Evolutionary conservation across 352 stramenopile genomes (phyloP).

Genomic region (Pythium graminicola): DNA sequence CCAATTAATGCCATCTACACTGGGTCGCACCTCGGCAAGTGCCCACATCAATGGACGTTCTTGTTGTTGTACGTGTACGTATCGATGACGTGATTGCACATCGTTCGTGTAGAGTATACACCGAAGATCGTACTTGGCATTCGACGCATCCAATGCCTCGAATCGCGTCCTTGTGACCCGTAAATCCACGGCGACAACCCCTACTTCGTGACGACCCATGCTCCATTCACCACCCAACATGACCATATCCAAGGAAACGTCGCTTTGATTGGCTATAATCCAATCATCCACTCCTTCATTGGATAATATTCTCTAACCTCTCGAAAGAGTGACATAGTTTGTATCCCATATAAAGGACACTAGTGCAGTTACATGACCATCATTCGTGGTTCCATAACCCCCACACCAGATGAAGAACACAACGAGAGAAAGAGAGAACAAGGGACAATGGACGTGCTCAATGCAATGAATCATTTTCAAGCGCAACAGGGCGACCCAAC

Average conservation of each 20-base stretch:
- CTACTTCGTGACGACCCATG: too few species aligned
- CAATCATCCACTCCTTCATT: neutral
- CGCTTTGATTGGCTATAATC: too few species aligned
- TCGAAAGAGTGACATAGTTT: too few species aligned
- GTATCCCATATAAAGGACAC: too few species aligned
- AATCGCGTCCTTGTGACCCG: constrained; percentile 2
- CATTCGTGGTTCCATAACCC: constrained; percentile 11
- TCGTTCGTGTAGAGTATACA: constrained; percentile 17
- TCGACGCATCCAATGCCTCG: constrained; percentile 9
- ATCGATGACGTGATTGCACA: constrained; percentile 14
- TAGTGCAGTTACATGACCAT: constrained; percentile 12
- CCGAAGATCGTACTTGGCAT: constrained; percentile 9
- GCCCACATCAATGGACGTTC: neutral
- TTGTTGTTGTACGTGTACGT: constrained; percentile 12
- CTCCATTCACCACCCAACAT: too few species aligned
- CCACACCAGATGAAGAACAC: neutral
- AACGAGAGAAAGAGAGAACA: neutral
- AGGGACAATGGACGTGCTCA: constrained; percentile 64
- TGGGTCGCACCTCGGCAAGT: constrained; percentile 7
- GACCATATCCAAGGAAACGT: too few species aligned
- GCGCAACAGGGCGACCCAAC: constrained; percentile 39
- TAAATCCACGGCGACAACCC: constrained; percentile 14
- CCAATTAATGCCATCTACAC: constrained; percentile 11
- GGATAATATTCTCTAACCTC: neutral
- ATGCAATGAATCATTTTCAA: constrained; percentile 51